Evolutionary conservation across 495 filamentous ascomycete species (phyloP), one percentile per base, ranked within the genome.

Genomic region (Pseudomonodictys pantanalensis): DNA sequence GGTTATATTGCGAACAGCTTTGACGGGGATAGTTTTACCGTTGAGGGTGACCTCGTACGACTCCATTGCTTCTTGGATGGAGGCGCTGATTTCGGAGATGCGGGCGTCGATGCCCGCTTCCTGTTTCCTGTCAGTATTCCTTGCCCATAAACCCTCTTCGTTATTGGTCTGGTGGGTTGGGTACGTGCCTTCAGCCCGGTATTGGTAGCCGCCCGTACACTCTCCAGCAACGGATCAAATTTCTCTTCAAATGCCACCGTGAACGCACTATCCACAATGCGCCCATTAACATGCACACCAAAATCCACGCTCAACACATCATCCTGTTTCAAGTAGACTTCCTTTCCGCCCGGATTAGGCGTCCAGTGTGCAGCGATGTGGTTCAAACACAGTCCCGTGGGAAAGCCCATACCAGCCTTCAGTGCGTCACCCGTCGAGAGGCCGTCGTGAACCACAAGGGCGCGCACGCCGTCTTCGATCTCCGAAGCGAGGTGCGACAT

Each of bases 271-370:
- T 96, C 91, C 24, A 96, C 88, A 68, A 96, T 96, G 52, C 87
- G 80, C 8, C 91, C 91, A 68, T 91, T 93, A 66, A 96, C 81
- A 62, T 96, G 91, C 8, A 92, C 89, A 33, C 91, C 91, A 58
- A 95, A 90, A 71, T 96, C 91, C 41, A 96, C 87, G 71, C 91
- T 95, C 87, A 96, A 86, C 28, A 96, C 90, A 73, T 96, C 90
- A 45, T 84, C 84, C 51, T 93, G 74, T 67, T 89, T 79, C 56
- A 95, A 74, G 12, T 64, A 43, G 29, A 91, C 77, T 66, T 86
- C 86, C 75, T 95, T 93, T 72, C 88, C 89, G 51, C 91, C 90
- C n/a, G 91, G 85, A 74, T 95, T 96, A 23, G 91, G 91, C 3
- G 86, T 92, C 74, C 86, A 96, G 74, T 96, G 91, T 17, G 91